Evolutionary conservation across 495 filamentous ascomycete species (phyloP).

Genomic region (Usnea hakonensis): DNA sequence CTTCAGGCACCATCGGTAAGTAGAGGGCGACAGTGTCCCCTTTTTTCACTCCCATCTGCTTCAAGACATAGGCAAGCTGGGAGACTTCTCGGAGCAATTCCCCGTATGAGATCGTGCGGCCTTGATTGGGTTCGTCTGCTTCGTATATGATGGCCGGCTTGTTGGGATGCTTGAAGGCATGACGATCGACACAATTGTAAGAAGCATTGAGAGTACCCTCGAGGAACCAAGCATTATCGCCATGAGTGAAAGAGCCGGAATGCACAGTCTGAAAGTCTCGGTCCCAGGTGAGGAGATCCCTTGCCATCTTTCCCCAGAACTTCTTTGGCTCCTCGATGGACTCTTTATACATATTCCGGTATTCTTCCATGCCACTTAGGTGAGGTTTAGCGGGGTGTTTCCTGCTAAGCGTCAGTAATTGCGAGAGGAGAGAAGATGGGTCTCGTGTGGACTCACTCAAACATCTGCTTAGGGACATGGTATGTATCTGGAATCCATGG

Average conservation of each 20-base stretch:
- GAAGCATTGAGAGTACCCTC: slow-evolving; percentile 91
- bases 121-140: slow-evolving; percentile 82
- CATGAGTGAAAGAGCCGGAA: slow-evolving; percentile 65
- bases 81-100: slow-evolving; percentile 93
- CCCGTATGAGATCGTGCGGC: slow-evolving; percentile 83
- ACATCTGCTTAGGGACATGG: slow-evolving; percentile 23
- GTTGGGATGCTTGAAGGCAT: slow-evolving; percentile 86
- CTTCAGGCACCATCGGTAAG: slow-evolving; percentile 98
- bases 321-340: slow-evolving; percentile 84
- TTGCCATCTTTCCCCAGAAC: slow-evolving; percentile 83
- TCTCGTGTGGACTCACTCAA: slow-evolving; percentile 18
- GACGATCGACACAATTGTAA: slow-evolving; percentile 96
- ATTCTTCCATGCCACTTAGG: slow-evolving; percentile 68
- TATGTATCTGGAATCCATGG: slow-evolving; percentile 20
- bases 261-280: slow-evolving; percentile 87
- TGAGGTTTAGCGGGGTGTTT: slow-evolving; percentile 66
- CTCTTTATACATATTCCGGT: slow-evolving; percentile 89
- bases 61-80: slow-evolving; percentile 74
- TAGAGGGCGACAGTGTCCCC: slow-evolving; percentile 97
- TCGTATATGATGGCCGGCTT: slow-evolving; percentile 97
- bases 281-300: slow-evolving; percentile 86
- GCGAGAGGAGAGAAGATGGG: neutral
- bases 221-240: slow-evolving; percentile 90
- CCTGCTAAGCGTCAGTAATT: slow-evolving; percentile 28
- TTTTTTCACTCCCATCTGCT: slow-evolving; percentile 92